Percentiles rank a stretch among this genome's conserved stretches.
These are phyloP conservation scores for Talaromyces thailandensis DNA, from an alignment of 495 filamentous ascomycete species.

Conservation along the genomic window DNA sequence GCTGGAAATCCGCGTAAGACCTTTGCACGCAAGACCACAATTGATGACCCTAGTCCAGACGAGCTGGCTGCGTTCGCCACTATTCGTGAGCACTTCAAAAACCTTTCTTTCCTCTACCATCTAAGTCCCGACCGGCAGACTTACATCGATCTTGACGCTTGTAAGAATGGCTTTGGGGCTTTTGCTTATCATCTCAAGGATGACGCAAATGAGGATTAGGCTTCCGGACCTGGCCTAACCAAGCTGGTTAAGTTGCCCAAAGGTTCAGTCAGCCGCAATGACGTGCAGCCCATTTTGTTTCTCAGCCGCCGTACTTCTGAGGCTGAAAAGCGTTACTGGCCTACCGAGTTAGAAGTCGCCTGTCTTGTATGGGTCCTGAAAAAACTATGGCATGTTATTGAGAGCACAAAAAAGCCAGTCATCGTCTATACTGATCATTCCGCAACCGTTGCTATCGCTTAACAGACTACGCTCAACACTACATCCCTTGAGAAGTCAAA, in stretches of 20 bases:
- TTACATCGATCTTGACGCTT: constrained; percentile 8
- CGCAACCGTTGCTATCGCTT: no score
- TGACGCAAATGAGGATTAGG: neutral
- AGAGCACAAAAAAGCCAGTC: no score
- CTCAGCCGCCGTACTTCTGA: neutral
- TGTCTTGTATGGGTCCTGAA: neutral
- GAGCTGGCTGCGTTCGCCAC: neutral
- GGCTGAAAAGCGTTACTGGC: neutral
- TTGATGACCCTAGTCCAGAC: neutral
- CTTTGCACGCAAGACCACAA: neutral
- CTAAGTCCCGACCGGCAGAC: neutral
- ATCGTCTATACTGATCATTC: no score
- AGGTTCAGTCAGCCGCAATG: no score
- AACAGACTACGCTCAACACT: no score
- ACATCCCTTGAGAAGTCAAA: no score
- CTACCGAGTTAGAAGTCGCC: constrained; percentile 4
- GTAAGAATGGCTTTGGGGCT: neutral
- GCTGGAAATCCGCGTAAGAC: neutral
- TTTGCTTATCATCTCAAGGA: constrained; percentile 7
- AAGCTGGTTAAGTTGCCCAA: no score
- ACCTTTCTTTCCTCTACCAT: neutral
- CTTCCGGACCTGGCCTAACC: neutral
- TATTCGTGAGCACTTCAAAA: neutral
- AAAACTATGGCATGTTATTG: no score
- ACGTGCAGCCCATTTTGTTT: neutral